These are phyloP conservation scores for Alternaria sp. DNA, from an alignment of 2,329 filamentous ascomycete species.

Conservation along the genomic window DNA sequence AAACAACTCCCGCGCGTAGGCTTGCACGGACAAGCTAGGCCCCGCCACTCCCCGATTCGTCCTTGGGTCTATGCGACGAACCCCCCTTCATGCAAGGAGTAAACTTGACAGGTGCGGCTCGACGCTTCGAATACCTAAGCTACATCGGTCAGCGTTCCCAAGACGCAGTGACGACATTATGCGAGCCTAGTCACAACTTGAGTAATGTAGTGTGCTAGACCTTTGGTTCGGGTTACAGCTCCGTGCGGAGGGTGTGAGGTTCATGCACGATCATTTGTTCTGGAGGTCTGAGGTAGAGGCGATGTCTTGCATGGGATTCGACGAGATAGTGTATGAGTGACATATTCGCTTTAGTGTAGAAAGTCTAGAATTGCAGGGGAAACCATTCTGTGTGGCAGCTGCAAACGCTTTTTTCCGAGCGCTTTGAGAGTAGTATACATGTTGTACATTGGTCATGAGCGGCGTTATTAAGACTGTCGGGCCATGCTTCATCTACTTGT, in stretches of 20 bases:
- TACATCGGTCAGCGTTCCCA: constrained; percentile 2
- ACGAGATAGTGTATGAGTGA: neutral
- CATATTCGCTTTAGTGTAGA: neutral
- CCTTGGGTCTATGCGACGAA: constrained; percentile 12
- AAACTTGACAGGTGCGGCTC: constrained; percentile 6
- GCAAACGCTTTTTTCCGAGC: neutral
- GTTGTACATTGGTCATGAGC: constrained; percentile 21
- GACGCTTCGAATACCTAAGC: neutral
- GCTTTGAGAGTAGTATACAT: constrained; percentile 13
- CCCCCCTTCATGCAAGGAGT: constrained; percentile 5
- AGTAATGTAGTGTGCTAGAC: neutral
- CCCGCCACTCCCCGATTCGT: constrained; percentile 2
- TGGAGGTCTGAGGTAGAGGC: neutral
- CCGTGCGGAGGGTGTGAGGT: constrained; percentile 2
- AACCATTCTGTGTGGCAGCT: neutral
- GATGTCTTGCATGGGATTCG: neutral
- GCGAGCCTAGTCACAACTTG: constrained; percentile 6
- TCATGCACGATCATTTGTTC: constrained; percentile 1
- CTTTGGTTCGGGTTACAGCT: neutral
- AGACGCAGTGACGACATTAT: constrained; percentile 21
- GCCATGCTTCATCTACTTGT: constrained; percentile 11
- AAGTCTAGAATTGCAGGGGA: neutral
- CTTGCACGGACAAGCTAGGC: neutral
- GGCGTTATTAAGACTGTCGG: constrained; percentile 8
- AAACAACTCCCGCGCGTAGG: constrained; percentile 3